These are phyloP conservation scores for Cyclanthera cordifolia DNA, from an alignment of 306 rosid species.

Conservation along the genomic window DNA sequence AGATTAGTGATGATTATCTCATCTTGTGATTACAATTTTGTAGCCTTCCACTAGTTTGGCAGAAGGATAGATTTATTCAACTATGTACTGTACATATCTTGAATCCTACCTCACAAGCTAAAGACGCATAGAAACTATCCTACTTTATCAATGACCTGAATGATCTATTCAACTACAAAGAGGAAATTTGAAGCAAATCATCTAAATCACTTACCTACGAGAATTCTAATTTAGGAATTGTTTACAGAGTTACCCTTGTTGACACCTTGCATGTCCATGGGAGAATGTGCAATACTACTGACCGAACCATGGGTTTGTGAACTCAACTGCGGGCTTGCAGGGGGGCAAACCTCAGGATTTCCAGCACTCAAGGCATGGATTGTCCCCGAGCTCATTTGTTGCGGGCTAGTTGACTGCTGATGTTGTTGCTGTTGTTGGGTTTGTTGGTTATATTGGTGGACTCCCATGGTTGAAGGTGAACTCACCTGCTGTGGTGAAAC, in stretches of 20 bases:
- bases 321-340: slow-evolving; percentile 90
- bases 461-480: slow-evolving; percentile 79
- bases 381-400: slow-evolving; percentile 79
- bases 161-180: not conserved
- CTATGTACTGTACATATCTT: not conserved
- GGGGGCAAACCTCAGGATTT: slow-evolving; percentile 90
- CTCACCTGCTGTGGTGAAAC: slow-evolving; percentile 84
- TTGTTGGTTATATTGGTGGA: slow-evolving; percentile 63
- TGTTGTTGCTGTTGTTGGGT: slow-evolving; percentile 45
- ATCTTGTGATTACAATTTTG: too few relatives aligned
- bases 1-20: too few relatives aligned
- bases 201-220: too few relatives aligned
- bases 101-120: not conserved
- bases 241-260: slow-evolving; percentile 67
- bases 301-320: slow-evolving; percentile 90
- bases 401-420: slow-evolving; percentile 65
- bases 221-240: slow-evolving; percentile 29
- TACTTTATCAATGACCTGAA: not conserved
- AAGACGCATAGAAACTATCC: not conserved
- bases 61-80: too few relatives aligned
- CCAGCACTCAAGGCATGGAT: slow-evolving; percentile 74
- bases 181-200: not conserved
- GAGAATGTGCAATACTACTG: slow-evolving; percentile 50
- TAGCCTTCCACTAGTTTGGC: too few relatives aligned
- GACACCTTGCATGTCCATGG: slow-evolving; percentile 89